Percentiles rank a stretch among this genome's conserved stretches.
Evolutionary conservation across 306 rosid species (phyloP).

Genomic region (Sophora flavescens): DNA sequence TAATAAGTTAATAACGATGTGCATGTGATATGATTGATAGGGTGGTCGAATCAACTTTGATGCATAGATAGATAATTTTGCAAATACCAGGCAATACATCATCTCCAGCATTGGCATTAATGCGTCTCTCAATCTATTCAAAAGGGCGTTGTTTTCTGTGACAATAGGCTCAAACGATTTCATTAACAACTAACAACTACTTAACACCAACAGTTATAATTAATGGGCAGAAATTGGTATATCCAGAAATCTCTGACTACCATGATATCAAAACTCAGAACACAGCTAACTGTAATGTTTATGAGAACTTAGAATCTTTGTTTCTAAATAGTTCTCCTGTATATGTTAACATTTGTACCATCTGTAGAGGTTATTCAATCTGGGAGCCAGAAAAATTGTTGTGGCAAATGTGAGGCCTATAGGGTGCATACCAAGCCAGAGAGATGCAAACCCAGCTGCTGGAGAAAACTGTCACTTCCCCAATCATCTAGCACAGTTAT

Average conservation of each 20-base stretch:
- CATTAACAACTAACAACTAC: conserved; percentile 73
- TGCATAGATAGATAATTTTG: conserved; percentile 71
- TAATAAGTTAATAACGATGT: neutral
- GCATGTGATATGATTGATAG: conserved; percentile 44
- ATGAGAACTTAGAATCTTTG: neutral
- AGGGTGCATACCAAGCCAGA: conserved; percentile 78
- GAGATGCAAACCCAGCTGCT: conserved; percentile 63
- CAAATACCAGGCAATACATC: conserved; percentile 70
- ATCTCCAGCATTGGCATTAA: conserved; percentile 58
- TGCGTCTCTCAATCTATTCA: conserved; percentile 50
- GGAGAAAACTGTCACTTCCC: conserved; percentile 53
- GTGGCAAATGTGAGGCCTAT: conserved; percentile 82
- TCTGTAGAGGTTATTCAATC: conserved; percentile 65
- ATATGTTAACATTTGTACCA: neutral
- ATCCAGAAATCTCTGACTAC: conserved; percentile 59
- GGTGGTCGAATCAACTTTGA: conserved; percentile 71
- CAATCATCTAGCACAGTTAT: conserved; percentile 61
- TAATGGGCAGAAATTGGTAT: conserved; percentile 33
- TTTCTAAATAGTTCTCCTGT: neutral
- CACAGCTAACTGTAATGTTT: conserved; percentile 63
- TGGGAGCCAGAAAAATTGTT: conserved; percentile 74
- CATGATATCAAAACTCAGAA: conserved; percentile 63
- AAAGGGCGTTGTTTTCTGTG: conserved; percentile 58
- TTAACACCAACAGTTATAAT: conserved; percentile 50
- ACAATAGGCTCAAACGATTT: conserved; percentile 79